Evolutionary conservation across 164 flowering plant species (phyloP), one percentile per base, ranked within the genome.

Genomic region (Magnolia kwangsiensis): DNA sequence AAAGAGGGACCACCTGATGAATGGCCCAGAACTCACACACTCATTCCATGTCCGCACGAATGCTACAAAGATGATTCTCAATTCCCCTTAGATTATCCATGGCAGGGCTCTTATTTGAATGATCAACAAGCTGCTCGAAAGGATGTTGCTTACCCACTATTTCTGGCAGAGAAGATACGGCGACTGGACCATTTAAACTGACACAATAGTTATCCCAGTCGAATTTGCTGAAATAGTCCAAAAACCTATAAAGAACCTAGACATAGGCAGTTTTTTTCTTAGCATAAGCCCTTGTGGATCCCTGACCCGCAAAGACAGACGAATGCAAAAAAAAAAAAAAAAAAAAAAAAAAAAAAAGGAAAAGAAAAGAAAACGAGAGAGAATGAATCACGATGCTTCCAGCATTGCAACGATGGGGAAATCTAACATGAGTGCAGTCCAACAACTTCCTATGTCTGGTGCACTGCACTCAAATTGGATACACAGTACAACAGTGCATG

Each of bases 171-270:
- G 90, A 88, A 13, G 96, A 88, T 65, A 88, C 63, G 58, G 73
- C 82, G 21, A 96, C 89, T 13, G 91, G 97, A 75, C 99, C 99
- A 78, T 79, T 85, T 78, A 95, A 78, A 82, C 96, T 92, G 79
- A 95, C 78, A 77, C 95, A 90, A 72, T 87, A 95, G 50, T 81
- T 88, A 7, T 94, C 97, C 99, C 98, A 96, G 31, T 92, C 95
- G 79, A 96, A 96, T 72, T 86, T 92, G 86, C 99, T 89, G 75
- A 86, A 96, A 81, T 90, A 91, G 79, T 96, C 99, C 89, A 96
- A 82, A 87, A 96, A 96, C 82, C 86, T 92, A 67, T 89, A 91
- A 7, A 96, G 77, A 76, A 96, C 99, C 98, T 96, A 63, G 59
- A 67, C 37, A 70, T 11, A 16, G 49, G 19, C 59, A 49, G 19